A percentile compares a stretch with the other conserved stretches of the same genome.
Conservation (phyloP, 495 filamentous ascomycete genomes). For the Letharia columbiana region DNA sequence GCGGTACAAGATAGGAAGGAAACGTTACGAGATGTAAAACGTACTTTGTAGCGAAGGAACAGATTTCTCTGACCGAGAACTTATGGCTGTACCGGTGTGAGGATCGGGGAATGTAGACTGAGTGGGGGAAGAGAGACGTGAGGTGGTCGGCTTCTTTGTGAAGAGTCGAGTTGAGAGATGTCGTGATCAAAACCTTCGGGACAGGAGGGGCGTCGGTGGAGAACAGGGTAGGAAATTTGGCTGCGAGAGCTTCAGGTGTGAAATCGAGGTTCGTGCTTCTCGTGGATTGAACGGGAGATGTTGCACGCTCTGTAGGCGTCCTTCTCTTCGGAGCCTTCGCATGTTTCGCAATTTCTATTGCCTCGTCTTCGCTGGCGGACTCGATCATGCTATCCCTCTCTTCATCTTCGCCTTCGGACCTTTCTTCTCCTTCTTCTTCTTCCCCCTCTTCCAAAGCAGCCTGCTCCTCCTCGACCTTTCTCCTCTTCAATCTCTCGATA, state of each 20-base stretch:
- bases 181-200: slow-evolving; percentile 86
- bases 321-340: slow-evolving; percentile 32
- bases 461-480: slow-evolving; percentile 57
- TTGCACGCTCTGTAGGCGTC: slow-evolving; percentile 46
- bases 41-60: slow-evolving; percentile 57
- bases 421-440: slow-evolving; percentile 17
- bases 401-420: slow-evolving; percentile 10
- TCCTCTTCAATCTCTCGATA: slow-evolving; percentile 58
- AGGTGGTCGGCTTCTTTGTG: slow-evolving; percentile 74
- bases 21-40: not conserved
- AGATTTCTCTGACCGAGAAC: slow-evolving; percentile 83
- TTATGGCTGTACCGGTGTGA: slow-evolving; percentile 73
- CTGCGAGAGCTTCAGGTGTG: slow-evolving; percentile 57
- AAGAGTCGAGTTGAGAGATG: slow-evolving; percentile 71
- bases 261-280: slow-evolving; percentile 63
- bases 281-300: slow-evolving; percentile 52
- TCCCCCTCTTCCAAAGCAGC: slow-evolving; percentile 34
- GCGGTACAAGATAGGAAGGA: not conserved
- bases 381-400: slow-evolving; percentile 29
- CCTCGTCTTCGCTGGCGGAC: slow-evolving; percentile 33
- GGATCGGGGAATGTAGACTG: slow-evolving; percentile 75
- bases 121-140: slow-evolving; percentile 75
- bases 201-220: slow-evolving; percentile 45
- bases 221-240: slow-evolving; percentile 79
- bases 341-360: slow-evolving; percentile 20